These are phyloP conservation scores for Trichoderma sp. DNA, from an alignment of 2,329 filamentous ascomycete species.

Conservation along the genomic window DNA sequence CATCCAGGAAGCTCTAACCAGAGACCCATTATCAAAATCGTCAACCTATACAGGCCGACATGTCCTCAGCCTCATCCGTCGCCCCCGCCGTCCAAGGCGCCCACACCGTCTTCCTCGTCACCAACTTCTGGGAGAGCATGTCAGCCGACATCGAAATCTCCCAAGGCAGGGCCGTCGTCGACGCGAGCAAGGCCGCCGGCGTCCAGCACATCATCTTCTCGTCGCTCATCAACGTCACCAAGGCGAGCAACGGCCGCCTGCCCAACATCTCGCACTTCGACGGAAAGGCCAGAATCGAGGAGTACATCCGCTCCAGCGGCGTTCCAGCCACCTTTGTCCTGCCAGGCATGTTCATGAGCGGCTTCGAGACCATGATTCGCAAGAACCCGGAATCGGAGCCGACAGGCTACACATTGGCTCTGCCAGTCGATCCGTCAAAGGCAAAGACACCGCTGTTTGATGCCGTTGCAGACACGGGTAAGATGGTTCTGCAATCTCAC, in stretches of 20 bases:
- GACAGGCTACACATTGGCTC: conserved; percentile 28
- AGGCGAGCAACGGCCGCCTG: conserved; percentile 38
- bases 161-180: conserved; percentile 46
- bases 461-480: conserved; percentile 39
- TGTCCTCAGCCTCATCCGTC: conserved; percentile 36
- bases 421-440: conserved; percentile 32
- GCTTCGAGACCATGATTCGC: conserved; percentile 33
- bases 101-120: conserved; percentile 43
- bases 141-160: conserved; percentile 36
- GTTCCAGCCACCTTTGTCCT: conserved; percentile 51
- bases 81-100: conserved; percentile 40
- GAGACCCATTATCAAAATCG: not conserved
- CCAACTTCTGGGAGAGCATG: conserved; percentile 38
- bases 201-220: conserved; percentile 48
- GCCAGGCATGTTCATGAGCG: conserved; percentile 55
- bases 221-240: conserved; percentile 39
- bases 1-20: not conserved
- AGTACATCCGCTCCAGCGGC: conserved; percentile 50
- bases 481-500: conserved; percentile 3
- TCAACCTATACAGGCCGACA: conserved; percentile 36
- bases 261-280: conserved; percentile 50
- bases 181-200: conserved; percentile 42
- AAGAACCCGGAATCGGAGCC: conserved; percentile 27
- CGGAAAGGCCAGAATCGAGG: conserved; percentile 52
- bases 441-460: conserved; percentile 40